Percentiles rank a stretch among this genome's conserved stretches.
phyloP scores from a whole-genome alignment of 805 yeast species.

The Priceomyces fermenticarens region DNA sequence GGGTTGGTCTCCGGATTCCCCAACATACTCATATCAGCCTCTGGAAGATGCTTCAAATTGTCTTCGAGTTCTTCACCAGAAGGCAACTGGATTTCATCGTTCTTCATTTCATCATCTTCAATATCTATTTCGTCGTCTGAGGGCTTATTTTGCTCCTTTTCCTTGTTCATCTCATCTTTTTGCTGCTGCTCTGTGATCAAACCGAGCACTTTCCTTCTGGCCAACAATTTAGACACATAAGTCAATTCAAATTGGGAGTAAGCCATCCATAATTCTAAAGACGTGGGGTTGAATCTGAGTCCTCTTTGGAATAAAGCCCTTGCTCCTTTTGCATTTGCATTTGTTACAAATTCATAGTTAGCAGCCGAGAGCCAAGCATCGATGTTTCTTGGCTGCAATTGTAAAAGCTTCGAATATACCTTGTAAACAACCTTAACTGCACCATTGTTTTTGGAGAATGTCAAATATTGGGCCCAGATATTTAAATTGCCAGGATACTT shows the following conservation, averaged over 20 bases:
- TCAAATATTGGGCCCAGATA: constrained; percentile 76
- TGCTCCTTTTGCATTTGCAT: constrained; percentile 86
- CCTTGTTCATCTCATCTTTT: constrained; percentile 38
- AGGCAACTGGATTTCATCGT: constrained; percentile 44
- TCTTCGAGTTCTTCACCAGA: constrained; percentile 56
- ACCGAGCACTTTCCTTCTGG: constrained; percentile 80
- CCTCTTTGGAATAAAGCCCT: constrained; percentile 83
- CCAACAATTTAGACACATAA: constrained; percentile 77
- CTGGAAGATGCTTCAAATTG: constrained; percentile 73
- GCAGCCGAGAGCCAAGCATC: constrained; percentile 95
- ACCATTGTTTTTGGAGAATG: constrained; percentile 62
- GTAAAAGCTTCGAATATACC: constrained; percentile 73
- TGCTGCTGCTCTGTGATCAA: constrained; percentile 74
- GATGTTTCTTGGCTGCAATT: constrained; percentile 86
- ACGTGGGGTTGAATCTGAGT: constrained; percentile 76
- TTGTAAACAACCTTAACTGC: constrained; percentile 71
- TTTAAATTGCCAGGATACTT: constrained; percentile 74
- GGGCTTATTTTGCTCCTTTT: constrained; percentile 30
- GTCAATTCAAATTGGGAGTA: constrained; percentile 86
- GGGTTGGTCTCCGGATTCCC: constrained; percentile 81
- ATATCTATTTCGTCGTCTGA: constrained; percentile 27
- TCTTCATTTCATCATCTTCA: constrained; percentile 30
- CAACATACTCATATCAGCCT: constrained; percentile 78
- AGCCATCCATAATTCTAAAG: constrained; percentile 71
- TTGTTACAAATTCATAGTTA: constrained; percentile 84